These are phyloP conservation scores for Mycena galopus DNA, from an alignment of 768 basidiomycete genomes.

Conservation along the genomic window DNA sequence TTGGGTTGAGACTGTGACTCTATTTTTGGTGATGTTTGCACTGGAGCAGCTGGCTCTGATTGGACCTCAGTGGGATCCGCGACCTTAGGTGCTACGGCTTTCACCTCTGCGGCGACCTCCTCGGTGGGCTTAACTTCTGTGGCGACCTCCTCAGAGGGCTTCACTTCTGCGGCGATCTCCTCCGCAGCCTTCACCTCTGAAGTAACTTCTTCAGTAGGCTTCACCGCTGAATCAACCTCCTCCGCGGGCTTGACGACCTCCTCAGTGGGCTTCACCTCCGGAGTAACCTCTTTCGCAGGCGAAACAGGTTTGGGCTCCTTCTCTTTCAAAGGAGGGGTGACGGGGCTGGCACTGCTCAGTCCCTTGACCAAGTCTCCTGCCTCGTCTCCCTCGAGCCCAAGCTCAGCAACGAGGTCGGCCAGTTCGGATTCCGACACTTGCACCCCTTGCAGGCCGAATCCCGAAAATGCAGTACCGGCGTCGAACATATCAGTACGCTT, in stretches of 20 bases:
- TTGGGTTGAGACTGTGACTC: not conserved
- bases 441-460: conserved; percentile 82
- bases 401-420: conserved; percentile 74
- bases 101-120: not conserved
- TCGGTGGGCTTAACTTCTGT: conserved; percentile 23
- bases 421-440: conserved; percentile 84
- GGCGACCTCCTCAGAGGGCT: not conserved
- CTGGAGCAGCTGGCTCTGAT: not conserved
- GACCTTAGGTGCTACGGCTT: not conserved
- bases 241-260: not conserved
- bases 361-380: conserved; percentile 82
- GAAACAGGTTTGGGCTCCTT: conserved; percentile 31
- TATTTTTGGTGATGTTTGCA: not conserved
- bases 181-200: not conserved
- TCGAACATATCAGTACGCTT: conserved; percentile 71
- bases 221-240: conserved; percentile 24
- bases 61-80: no score
- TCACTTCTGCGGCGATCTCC: conserved; percentile 24
- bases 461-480: conserved; percentile 75
- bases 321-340: conserved; percentile 34
- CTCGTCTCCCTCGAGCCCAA: conserved; percentile 84
- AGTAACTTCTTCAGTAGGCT: conserved; percentile 13
- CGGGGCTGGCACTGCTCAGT: conserved; percentile 50
- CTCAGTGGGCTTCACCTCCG: conserved; percentile 22
- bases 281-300: not conserved